Base-by-base conservation (phyloP, 345 rosid species). In the Limnanthes douglasii region DNA sequence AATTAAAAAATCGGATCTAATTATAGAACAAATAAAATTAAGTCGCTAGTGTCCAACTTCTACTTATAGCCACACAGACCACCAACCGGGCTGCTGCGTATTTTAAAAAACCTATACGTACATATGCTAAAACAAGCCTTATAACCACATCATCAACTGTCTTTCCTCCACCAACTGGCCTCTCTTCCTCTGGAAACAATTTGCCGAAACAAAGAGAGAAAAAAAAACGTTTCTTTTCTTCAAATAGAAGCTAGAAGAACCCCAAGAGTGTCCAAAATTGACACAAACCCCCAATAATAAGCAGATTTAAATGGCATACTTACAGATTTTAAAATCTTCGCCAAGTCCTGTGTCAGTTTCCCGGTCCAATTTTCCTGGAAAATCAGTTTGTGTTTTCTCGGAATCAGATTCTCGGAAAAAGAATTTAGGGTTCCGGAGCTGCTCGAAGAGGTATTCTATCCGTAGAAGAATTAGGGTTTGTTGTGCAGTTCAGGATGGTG, bases 401-500 rank as follows among this genome's bases (percentile, higher is more conserved):
- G 32, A 35, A 34, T 37, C 47, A 25, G 57, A 42, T 48, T 43
- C 27, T 37, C 35, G 62, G 45, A 65, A 53, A 57, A 46, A 50
- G 47, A 24, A 30, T 41, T 26, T 57, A 28, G 46, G 44, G 51
- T 52, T 55, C 16, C 24, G 46, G 17, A 51, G 58, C 31, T 59
- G 34, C 13, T 37, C 22, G 34, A 37, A 43, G 11, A 58, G 44
- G 40, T 23, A 22, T 37, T 41, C 32, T n/a, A 36, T 25, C 15
- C 41, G 46, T 30, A 43, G 34, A 34, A 47, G 51, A 39, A 31
- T 56, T 43, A 56, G 47, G 53, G 61, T 75, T 37, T 35, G 20
- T 36, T 82, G 80, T 36, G 62, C 74, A 8, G 49, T 59, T 45
- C 64, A 43, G 30, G 70, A 78, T 12, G 75, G 56, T 18, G 88